Evolutionary conservation across 2,329 filamentous ascomycete species (phyloP), one percentile per base, ranked within the genome.

Genomic region (Fusarium buxicola): DNA sequence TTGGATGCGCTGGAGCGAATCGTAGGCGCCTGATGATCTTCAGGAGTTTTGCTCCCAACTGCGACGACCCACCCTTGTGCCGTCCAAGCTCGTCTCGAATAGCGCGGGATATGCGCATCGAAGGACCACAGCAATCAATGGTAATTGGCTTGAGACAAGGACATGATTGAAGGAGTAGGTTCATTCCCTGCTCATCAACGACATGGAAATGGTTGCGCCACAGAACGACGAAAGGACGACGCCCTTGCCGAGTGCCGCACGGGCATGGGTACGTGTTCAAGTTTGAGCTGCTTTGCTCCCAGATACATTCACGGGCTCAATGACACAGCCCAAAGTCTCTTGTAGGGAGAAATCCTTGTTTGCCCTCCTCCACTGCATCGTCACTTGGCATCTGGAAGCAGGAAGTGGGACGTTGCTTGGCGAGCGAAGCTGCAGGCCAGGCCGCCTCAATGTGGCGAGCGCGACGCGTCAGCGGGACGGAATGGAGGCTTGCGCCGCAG

Each of bases 381-480:
- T 39, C 48, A 49, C 60, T 60, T 62, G 58, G 53, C 54, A 63
- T 35, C 55, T 58, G 45, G 25, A 51, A 50, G 61, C 48, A 61
- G 57, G 55, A 64, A 52, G 60, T 61, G 56, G 60, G 58, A 64
- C 57, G 39, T 16, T 57, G 44, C 52, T 62, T 62, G 52, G 40
- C 56, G 41, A 34, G 35, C 38, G 18, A 58, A 55, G 49, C 28
- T 46, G 21, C 41, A 56, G 34, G 63, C 54, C 58, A 52, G 48
- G 62, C 54, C 27, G 47, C 55, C 28, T 49, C n/a, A 25, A 44
- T 58, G 51, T 61, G 61, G 64, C 54, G 55, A 57, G 45, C 47
- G 38, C 50, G 59, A 70, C 65, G 68, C 68, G 68, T 68, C 65
- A 63, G 63, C 32, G 46, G 41, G 32, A 65, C 34, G 67, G 65